phyloP scores from a whole-genome alignment of 2,329 filamentous ascomycete species.

The Penicillium polonicum region DNA sequence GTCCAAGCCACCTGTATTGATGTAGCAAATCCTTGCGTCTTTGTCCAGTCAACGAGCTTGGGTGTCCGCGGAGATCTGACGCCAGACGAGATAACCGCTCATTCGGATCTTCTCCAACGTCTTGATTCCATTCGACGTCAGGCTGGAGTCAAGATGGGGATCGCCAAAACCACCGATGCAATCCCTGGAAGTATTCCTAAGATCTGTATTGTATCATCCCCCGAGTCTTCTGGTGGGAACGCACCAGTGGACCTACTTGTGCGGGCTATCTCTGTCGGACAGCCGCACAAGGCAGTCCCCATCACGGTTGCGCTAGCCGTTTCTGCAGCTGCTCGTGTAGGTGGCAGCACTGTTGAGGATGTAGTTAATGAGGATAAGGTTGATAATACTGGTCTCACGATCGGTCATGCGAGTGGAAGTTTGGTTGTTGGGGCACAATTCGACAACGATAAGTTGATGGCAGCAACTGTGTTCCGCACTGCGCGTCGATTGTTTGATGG shows the following conservation, averaged over 20 bases:
- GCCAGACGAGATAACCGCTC: conserved; percentile 54
- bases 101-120: conserved; percentile 44
- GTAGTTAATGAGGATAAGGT: conserved; percentile 24
- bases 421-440: conserved; percentile 46
- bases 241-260: conserved; percentile 40
- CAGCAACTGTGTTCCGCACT: conserved; percentile 49
- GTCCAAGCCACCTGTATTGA: conserved; percentile 60
- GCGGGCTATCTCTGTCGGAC: conserved; percentile 54
- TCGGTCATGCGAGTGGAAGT: conserved; percentile 51
- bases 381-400: conserved; percentile 36
- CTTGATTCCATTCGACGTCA: conserved; percentile 58
- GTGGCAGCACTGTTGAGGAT: conserved; percentile 41
- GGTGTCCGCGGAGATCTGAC: conserved; percentile 44
- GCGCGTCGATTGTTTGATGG: conserved; percentile 51
- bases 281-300: conserved; percentile 58
- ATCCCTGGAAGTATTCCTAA: conserved; percentile 61
- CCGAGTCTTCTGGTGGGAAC: conserved; percentile 34
- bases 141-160: conserved; percentile 62
- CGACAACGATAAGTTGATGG: conserved; percentile 35
- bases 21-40: conserved; percentile 63
- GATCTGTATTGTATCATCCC: conserved; percentile 56
- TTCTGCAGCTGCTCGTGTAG: conserved; percentile 49
- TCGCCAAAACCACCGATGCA: conserved; percentile 47
- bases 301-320: conserved; percentile 56
- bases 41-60: conserved; percentile 52